Evolutionary conservation across 441 rosid species (phyloP).

Genomic region (Bruguiera hainesii): DNA sequence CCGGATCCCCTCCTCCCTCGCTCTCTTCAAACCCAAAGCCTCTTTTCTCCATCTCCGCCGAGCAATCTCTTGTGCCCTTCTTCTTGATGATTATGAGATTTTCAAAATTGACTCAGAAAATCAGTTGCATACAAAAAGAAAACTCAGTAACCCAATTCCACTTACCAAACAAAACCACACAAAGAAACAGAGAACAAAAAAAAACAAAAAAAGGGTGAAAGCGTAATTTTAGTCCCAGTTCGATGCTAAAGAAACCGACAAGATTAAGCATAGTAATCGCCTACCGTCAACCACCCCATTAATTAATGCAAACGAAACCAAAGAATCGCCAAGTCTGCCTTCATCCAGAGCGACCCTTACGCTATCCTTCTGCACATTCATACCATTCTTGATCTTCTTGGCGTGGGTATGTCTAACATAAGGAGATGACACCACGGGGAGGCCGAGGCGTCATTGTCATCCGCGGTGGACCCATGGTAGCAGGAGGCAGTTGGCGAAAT

Average conservation of each 20-base stretch:
- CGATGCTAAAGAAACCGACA: too few species aligned
- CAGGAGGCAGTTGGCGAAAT: too few species aligned
- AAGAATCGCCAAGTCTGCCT: constrained; percentile 41
- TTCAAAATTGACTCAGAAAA: not conserved
- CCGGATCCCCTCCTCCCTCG: not conserved
- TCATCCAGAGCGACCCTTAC: constrained; percentile 56
- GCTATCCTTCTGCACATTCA: constrained; percentile 63
- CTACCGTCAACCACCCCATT: constrained; percentile 79
- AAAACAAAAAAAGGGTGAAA: too few species aligned
- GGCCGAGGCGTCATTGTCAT: too few species aligned
- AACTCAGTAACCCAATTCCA: too few species aligned
- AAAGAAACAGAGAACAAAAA: too few species aligned
- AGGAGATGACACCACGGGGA: constrained; percentile 33
- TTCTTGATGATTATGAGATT: not conserved
- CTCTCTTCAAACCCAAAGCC: not conserved
- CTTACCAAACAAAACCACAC: too few species aligned
- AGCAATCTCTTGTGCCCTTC: not conserved
- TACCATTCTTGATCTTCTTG: constrained; percentile 68
- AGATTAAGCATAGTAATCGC: constrained; percentile 16
- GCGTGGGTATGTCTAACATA: constrained; percentile 63
- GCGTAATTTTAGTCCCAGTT: too few species aligned
- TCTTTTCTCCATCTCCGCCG: not conserved
- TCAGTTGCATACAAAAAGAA: too few species aligned
- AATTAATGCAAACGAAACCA: constrained; percentile 59
- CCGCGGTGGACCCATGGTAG: not conserved